Evolutionary conservation across 306 rosid species (phyloP), one percentile per base, ranked within the genome.

Genomic region (Vigna mungo): DNA sequence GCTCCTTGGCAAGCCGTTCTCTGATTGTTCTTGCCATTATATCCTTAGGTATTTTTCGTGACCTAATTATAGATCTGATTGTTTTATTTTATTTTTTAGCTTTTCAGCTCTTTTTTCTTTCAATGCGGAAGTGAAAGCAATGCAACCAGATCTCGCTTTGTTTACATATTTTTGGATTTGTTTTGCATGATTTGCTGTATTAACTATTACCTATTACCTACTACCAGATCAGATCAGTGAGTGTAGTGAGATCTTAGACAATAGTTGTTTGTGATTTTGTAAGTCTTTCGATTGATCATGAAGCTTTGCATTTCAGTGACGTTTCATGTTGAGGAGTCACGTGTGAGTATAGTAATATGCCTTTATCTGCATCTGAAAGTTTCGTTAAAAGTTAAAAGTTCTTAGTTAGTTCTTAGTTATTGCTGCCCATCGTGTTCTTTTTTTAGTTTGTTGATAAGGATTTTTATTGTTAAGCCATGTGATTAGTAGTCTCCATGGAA

Each of bases 1-100:
- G 87, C 90, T 89, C 93, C 58, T 78, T 87, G 84, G 84, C 90
- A n/a, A 86, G 87, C 55, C 86, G 84, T 25, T 86, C 97, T 76
- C 71, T 92, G 72, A 60, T 88, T 74, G 88, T 90, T 14, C 79
- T 92, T 0, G 94, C 92, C n/a, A 89, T 94, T 67, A 75, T 94
- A 18, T 71, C 82, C 4, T 79, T 90, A n/a, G 98, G 98, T 92
- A 67, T 83, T 75, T 61, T 54, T 54, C 13, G 2, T 32, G 18
- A 2, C 61, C 55, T 27, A 34, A 69, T 44, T 11, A 11, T 78
- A 83, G 90, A 92, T 94, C 93, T 86, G 83, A 21, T 41, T 39
- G 3, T 21, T 9, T 47, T 0, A 3, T 11, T 76, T 41, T 41
- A 39, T 7, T 41, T 5, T 5, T 0, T 37, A 27, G 17, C 1